Evolutionary conservation across 179 eudicot species (phyloP), one percentile per base, ranked within the genome.

Genomic region (Beta corolliflora): DNA sequence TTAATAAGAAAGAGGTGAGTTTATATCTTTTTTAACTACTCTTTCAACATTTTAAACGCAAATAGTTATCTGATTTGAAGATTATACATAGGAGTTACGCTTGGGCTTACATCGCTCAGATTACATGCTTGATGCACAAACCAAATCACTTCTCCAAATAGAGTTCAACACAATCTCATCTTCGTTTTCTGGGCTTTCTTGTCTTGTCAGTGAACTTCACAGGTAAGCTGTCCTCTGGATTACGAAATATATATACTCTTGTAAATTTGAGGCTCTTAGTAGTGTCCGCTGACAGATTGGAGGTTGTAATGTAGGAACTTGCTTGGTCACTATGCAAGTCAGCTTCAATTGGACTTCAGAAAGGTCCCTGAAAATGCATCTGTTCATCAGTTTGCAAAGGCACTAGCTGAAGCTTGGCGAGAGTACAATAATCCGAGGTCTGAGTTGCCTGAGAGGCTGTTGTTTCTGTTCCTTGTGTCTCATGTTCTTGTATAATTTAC

Each of bases 31-130:
- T 75, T 53, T 60, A 52, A 52, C 68, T 72, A 50, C 23, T 63
- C 18, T 71, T 75, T 36, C 41, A 36, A 36, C 41, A 14, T 73
- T 53, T 31, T 46, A 16, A 54, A 36, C 11, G 63, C 16, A 53
- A 53, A 63, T 19, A 54, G 55, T 82, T 14, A 86, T 73, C 18
- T 45, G 46, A 11, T 53, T 81, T 68, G 31, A 69, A 80, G 71
- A 52, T 61, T 55, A 83, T 58, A n/a, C 46, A 7, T 79, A 96
- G 99, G 98, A 93, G 68, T 93, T 96, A 83, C 98, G 99, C 81
- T 87, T 94, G 88, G 99, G 98, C 78, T 85, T 96, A 79, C 94
- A 94, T 87, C 98, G 99, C 53, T 96, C 99, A 36, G 98, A 96
- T 84, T 96, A 94, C 83, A 96, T 96, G 99, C 94, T 96, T 84